Evolutionary conservation across 2,329 filamentous ascomycete species (phyloP), one percentile per base, ranked within the genome.

Genomic region (Exutisphaerella laricina): DNA sequence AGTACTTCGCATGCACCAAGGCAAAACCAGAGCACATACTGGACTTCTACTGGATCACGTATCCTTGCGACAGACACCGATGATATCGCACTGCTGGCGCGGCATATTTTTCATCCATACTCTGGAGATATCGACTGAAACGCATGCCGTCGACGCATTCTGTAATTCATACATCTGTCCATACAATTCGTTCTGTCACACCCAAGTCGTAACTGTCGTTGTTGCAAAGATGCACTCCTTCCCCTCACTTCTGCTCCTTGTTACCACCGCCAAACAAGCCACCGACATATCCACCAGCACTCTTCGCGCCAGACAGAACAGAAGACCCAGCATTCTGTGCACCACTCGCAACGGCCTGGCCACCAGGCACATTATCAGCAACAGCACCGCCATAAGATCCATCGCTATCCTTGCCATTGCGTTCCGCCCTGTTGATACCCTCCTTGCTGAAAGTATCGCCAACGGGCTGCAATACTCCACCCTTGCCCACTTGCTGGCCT

Each of bases 401-500:
- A 13, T 71, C 61, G 1, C 82, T 77, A 46, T 81, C 80, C 57
- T 79, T 81, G 38, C 81, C 80, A 23, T 74, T 68, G 6, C 81
- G 69, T 67, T 85, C 82, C 31, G 73, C 69, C 8, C 80, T 72
- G 66, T 82, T 85, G 54, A 82, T 58, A 18, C 79, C 82, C 57
- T 85, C 80, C 57, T 78, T 80, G 16, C 77, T 81, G 2, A 71
- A 57, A 2, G 74, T 39, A 59, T 85, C 79, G 48, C 82, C 82
- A 39, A 82, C 62, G 4, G 80, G 80, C 56, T 83, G 75, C 1
- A 77, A 70, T 1, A 85, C 63, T 0, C 84, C 84, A 47, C 80
- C 82, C 54, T 85, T 75, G 32, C 83, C 83, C 18, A 87, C 63
- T 55, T 85, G 81, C 23, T 77, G 75, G 1, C 73, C 70, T 6